Evolutionary conservation across 768 basidiomycete species (phyloP), one percentile per base, ranked within the genome.

Genomic region (Pisolithus marmoratus): DNA sequence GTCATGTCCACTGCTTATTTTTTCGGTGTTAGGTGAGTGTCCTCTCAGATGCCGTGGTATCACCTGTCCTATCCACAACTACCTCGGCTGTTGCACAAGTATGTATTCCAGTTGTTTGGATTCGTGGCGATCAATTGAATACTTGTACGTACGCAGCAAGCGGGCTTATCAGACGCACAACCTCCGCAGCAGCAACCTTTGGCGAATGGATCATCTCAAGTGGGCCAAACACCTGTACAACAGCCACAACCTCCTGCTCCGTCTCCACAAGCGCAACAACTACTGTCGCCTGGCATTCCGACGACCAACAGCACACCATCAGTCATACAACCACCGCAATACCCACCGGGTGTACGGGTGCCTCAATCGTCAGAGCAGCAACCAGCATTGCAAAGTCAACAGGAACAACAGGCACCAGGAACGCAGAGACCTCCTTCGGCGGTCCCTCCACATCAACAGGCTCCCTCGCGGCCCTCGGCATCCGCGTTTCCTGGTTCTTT

Each of bases 401-500:
- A 65, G 23, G 65, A 62, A 38, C 74, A 71, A 53, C 65, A 68
- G 37, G 68, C 62, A 27, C 62, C 71, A 46, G 75, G 73, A 47
- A 72, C 72, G 45, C 77, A 74, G 55, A 69, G 84, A 53, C 82
- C 84, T 20, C 66, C 81, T 20, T 82, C 84, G 20, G 72, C 68
- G 31, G 70, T 78, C 47, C 63, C 75, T 27, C 77, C 77, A 53
- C 77, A 42, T 24, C 43, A 75, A 51, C 67, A 70, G 48, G 58
- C 60, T 31, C 65, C 72, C 23, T 70, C 68, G 50, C 75, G 74
- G 34, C 63, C 75, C 19, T 59, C 74, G 45, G 60, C 73, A 22
- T 68, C 74, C 9, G 81, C 81, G 20, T 85, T 86, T 78, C 93
- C 90, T 17, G 90, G 85, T 51, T 91, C 85, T 24, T 66, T 99